Evolutionary conservation across 208 protist species (phyloP).

Genomic region (Crithidia sp.): DNA sequence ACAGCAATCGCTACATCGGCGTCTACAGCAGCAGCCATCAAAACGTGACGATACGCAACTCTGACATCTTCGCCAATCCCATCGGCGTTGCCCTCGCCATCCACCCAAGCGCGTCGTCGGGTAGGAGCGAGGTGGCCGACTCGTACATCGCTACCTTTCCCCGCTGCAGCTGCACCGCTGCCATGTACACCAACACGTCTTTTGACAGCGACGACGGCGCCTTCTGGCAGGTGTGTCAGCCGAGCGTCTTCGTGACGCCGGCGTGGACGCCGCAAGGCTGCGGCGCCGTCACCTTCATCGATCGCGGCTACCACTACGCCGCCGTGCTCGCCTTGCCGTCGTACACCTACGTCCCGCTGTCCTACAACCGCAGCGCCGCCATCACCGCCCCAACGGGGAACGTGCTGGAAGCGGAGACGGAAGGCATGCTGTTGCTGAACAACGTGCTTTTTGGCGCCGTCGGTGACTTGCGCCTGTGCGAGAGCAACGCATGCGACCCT

Average conservation of each 20-base stretch:
- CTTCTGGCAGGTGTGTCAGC: constrained; percentile 23
- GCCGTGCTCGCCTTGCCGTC: constrained; percentile 36
- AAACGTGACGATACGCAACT: constrained; percentile 24
- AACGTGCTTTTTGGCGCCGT: constrained; percentile 30
- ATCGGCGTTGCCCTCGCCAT: constrained; percentile 39
- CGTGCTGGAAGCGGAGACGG: constrained; percentile 13
- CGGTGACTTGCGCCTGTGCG: constrained; percentile 16
- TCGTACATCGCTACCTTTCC: constrained; percentile 31
- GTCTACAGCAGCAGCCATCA: constrained; percentile 45
- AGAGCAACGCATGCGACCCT: constrained; percentile 1
- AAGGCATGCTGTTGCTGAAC: constrained; percentile 17
- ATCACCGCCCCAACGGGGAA: constrained; percentile 11
- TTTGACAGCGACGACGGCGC: constrained; percentile 1
- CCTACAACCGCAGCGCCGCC: constrained; percentile 30
- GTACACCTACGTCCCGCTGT: constrained; percentile 25
- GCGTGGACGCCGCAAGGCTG: constrained; percentile 18
- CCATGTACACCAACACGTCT: constrained; percentile 6
- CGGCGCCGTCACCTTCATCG: constrained; percentile 33
- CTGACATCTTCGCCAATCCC: constrained; percentile 42
- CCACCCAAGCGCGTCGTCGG: constrained; percentile 14
- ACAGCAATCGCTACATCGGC: constrained; percentile 40
- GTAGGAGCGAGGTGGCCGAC: constrained; percentile 18
- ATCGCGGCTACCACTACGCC: constrained; percentile 32
- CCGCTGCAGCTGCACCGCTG: constrained; percentile 20
- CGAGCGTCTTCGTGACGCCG: constrained; percentile 9